phyloP scores from a whole-genome alignment of 1,284 basidiomycete genomes.

The Tilletia indica region DNA sequence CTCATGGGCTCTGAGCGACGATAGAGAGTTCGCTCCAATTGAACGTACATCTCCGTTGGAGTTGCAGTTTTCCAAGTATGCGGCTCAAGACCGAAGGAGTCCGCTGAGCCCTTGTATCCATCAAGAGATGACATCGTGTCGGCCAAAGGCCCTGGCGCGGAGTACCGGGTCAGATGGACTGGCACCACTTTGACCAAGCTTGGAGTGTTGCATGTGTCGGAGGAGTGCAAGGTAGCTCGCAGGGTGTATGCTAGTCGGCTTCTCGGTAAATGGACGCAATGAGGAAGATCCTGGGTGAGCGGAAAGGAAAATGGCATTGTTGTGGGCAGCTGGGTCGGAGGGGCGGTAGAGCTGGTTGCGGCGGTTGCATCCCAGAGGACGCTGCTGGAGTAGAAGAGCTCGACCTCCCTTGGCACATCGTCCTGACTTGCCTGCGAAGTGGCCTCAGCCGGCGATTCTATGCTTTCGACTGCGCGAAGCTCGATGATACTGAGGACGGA shows the following conservation, averaged over 20 bases:
- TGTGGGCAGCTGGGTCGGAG: slow-evolving; percentile 30
- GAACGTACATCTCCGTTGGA: slow-evolving; percentile 37
- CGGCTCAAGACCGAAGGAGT: slow-evolving; percentile 27
- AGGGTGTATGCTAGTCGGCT: slow-evolving; percentile 44
- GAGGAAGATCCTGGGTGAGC: slow-evolving; percentile 48
- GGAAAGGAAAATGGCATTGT: slow-evolving; percentile 48
- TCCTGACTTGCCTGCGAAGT: background rate
- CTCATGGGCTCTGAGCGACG: slow-evolving; percentile 50
- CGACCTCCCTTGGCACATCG: slow-evolving; percentile 4
- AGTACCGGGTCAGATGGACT: slow-evolving; percentile 49
- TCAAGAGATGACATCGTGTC: slow-evolving; percentile 26
- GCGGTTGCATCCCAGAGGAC: slow-evolving; percentile 38
- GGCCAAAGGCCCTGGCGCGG: slow-evolving; percentile 30
- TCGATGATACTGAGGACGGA: background rate
- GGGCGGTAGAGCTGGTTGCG: slow-evolving; percentile 23
- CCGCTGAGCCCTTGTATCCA: slow-evolving; percentile 4
- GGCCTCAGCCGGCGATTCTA: background rate
- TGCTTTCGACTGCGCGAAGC: slow-evolving; percentile 12
- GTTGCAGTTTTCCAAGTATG: slow-evolving; percentile 35
- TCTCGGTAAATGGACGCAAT: slow-evolving; percentile 47
- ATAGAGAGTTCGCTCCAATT: slow-evolving; percentile 47
- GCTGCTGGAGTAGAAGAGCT: slow-evolving; percentile 39
- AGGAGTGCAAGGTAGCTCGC: slow-evolving; percentile 36
- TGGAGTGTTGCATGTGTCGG: slow-evolving; percentile 23
- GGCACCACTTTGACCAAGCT: slow-evolving; percentile 31